Conservation (phyloP, 2,329 filamentous ascomycete genomes). For the Aspergillus phoenicis region DNA sequence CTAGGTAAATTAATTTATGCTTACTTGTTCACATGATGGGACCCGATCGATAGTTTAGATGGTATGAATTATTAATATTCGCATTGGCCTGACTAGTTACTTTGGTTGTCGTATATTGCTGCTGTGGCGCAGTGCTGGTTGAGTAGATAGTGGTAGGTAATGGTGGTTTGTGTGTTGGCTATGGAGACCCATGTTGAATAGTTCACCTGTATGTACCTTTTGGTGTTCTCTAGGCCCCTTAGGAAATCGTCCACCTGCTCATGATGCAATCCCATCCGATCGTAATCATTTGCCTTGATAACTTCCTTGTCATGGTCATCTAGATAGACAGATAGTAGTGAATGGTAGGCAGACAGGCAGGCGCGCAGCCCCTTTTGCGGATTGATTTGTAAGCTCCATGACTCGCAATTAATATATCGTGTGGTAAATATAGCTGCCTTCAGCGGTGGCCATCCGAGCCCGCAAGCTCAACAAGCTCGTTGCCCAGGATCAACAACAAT, state of each 20-base stretch:
- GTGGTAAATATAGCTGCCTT: conserved; percentile 7
- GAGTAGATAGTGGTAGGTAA: background rate
- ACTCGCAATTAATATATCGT: conserved; percentile 1
- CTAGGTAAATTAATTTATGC: background rate
- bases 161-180: too few relatives aligned
- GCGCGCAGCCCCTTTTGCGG: conserved; percentile 1
- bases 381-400: conserved; percentile 1
- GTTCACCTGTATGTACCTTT: too few relatives aligned
- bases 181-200: too few relatives aligned
- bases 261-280: background rate
- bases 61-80: background rate
- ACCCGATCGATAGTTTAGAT: background rate
- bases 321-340: background rate
- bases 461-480: background rate
- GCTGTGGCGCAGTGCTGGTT: background rate
- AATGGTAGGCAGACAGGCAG: background rate
- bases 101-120: background rate
- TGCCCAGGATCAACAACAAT: background rate
- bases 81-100: background rate
- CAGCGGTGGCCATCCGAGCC: background rate
- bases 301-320: background rate
- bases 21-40: conserved; percentile 3
- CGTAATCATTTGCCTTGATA: background rate
- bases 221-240: background rate
- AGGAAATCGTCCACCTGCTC: background rate